Percentiles rank a stretch among this genome's conserved stretches.
phyloP scores from a whole-genome alignment of 2,329 filamentous ascomycete species.

The Cercospora sp. region DNA sequence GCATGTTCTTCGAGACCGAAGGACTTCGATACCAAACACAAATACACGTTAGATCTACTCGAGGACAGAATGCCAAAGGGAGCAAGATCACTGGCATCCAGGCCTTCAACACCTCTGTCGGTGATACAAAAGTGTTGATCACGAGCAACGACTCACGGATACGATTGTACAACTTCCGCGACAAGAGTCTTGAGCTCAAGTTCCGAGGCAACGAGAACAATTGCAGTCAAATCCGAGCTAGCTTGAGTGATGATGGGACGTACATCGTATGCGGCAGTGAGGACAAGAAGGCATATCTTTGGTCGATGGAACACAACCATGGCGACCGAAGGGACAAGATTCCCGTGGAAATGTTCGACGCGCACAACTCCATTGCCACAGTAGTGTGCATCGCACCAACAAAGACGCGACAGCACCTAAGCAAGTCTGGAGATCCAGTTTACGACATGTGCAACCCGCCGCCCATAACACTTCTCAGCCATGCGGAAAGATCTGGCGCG shows the following conservation, averaged over 20 bases:
- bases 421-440: constrained; percentile 83
- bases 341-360: constrained; percentile 85
- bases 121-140: constrained; percentile 79
- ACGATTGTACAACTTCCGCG: constrained; percentile 81
- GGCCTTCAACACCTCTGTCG: constrained; percentile 62
- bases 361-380: constrained; percentile 84
- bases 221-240: constrained; percentile 85
- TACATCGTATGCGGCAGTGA: constrained; percentile 94
- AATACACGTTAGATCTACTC: constrained; percentile 87
- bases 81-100: constrained; percentile 97
- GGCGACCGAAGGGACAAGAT: constrained; percentile 73
- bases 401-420: constrained; percentile 73
- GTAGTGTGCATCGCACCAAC: constrained; percentile 83
- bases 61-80: constrained; percentile 90
- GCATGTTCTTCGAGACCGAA: constrained; percentile 90
- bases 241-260: constrained; percentile 80
- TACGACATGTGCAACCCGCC: constrained; percentile 96
- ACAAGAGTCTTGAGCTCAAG: constrained; percentile 83
- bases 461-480: constrained; percentile 76
- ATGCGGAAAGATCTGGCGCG: constrained; percentile 59
- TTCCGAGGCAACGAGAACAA: constrained; percentile 89
- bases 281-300: constrained; percentile 85
- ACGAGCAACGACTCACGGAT: constrained; percentile 95
- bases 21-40: constrained; percentile 80
- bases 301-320: constrained; percentile 66